Evolutionary conservation across 148 eudicot species (phyloP).

Genomic region (Chenopodium quinoa): DNA sequence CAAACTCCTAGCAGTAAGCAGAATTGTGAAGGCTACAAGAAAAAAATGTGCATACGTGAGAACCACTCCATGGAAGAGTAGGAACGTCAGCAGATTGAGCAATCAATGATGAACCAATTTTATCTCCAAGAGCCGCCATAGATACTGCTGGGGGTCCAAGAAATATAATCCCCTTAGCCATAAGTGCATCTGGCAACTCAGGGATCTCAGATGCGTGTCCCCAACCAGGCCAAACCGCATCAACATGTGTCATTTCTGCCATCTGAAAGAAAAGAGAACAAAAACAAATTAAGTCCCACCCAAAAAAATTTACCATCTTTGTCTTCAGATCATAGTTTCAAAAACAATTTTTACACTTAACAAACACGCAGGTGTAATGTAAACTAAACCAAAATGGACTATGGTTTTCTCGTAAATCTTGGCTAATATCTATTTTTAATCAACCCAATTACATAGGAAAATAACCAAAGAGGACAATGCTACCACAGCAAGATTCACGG

Average conservation of each 20-base stretch:
- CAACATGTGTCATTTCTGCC: constrained; percentile 94
- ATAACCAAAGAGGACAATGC: background rate
- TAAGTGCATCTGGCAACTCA: constrained; percentile 89
- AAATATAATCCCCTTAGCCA: constrained; percentile 82
- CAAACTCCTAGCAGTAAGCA: background rate
- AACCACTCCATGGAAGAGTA: constrained; percentile 99
- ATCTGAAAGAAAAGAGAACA: constrained; percentile 40
- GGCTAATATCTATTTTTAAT: background rate
- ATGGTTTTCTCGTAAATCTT: background rate
- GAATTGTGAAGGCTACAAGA: background rate
- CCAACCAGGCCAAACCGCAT: constrained; percentile 99
- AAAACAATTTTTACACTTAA: background rate
- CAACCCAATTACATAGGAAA: background rate
- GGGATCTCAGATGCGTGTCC: constrained; percentile 99
- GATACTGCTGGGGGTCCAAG: constrained; percentile 91
- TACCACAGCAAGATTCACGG: background rate
- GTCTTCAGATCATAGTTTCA: background rate
- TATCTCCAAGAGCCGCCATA: constrained; percentile 98
- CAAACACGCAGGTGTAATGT: background rate
- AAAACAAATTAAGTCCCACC: background rate
- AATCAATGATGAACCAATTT: constrained; percentile 95
- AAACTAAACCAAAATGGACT: background rate
- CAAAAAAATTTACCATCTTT: background rate
- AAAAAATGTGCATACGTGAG: constrained; percentile 58
- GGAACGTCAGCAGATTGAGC: constrained; percentile 99